phyloP scores from a whole-genome alignment of 352 stramenopile genomes.

The Phytophthora fragariae region DNA sequence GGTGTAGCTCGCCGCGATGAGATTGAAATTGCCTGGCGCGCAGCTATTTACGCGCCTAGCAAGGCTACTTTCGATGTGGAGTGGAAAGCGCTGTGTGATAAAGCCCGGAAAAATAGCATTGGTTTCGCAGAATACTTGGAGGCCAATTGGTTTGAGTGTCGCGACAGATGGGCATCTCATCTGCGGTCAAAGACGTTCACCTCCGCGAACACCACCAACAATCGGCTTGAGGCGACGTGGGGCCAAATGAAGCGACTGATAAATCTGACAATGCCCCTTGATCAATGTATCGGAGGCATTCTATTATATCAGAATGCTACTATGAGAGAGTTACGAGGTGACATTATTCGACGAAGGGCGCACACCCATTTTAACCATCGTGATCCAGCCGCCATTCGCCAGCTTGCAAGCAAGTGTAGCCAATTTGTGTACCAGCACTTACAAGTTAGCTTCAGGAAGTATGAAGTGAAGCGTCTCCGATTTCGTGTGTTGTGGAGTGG shows the following conservation, averaged over 20 bases:
- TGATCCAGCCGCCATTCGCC: not conserved
- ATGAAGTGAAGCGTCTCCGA: too few relatives aligned
- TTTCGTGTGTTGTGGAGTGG: too few relatives aligned
- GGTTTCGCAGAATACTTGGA: conserved; percentile 13
- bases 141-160: conserved; percentile 6
- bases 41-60: too few relatives aligned
- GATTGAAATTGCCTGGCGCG: too few relatives aligned
- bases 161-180: conserved; percentile 9
- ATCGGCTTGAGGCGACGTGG: not conserved
- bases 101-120: not conserved
- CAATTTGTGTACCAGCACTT: not conserved
- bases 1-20: too few relatives aligned
- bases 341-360: not conserved
- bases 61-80: too few relatives aligned
- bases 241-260: conserved; percentile 1
- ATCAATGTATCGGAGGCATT: conserved; percentile 1
- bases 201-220: conserved; percentile 7
- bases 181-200: conserved; percentile 14
- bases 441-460: too few relatives aligned
- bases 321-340: conserved; percentile 6
- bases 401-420: too few relatives aligned
- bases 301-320: conserved; percentile 13
- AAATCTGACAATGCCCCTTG: not conserved
- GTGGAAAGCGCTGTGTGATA: too few relatives aligned
- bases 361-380: conserved; percentile 3